Conservation (phyloP, 305 asterid species). For the Caryopteris hybrid region DNA sequence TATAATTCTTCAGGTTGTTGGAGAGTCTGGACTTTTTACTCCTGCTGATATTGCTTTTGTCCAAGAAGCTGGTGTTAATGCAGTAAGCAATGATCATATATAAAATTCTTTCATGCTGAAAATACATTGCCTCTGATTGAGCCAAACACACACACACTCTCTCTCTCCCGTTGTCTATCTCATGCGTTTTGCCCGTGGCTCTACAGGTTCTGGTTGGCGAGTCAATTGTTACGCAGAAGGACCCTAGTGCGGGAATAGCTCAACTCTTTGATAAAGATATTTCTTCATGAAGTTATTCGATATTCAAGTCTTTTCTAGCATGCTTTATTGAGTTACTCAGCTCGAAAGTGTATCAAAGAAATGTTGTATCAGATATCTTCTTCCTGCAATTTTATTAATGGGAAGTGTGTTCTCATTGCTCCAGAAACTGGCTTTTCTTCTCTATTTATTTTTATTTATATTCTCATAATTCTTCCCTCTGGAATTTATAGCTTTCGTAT, state of each 20-base stretch:
- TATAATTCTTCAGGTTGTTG: slow-evolving; percentile 58
- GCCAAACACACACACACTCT: no score
- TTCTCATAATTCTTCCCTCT: background rate
- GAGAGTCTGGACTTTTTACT: slow-evolving; percentile 90
- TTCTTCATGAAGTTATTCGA: slow-evolving; percentile 25
- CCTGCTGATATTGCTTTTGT: slow-evolving; percentile 82
- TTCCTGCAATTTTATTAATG: background rate
- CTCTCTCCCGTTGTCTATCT: background rate
- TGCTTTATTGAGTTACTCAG: background rate
- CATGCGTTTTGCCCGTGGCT: background rate
- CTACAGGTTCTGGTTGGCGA: slow-evolving; percentile 85
- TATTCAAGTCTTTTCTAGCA: slow-evolving; percentile 2
- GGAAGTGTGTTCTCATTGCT: background rate
- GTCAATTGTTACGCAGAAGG: slow-evolving; percentile 68
- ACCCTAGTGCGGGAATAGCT: slow-evolving; percentile 56
- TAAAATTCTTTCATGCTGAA: background rate
- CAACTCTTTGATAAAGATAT: slow-evolving; percentile 78
- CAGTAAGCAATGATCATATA: slow-evolving; percentile 39
- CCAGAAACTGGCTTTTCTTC: no score
- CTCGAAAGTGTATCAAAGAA: background rate
- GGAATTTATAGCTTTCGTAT: background rate
- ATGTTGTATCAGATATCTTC: background rate
- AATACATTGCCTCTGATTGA: background rate
- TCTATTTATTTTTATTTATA: no score
- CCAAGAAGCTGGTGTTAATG: slow-evolving; percentile 81